Percentiles rank a stretch among this genome's conserved stretches.
Conservation (phyloP, 2,329 filamentous ascomycete genomes). For the Dactylellina leptospora region DNA sequence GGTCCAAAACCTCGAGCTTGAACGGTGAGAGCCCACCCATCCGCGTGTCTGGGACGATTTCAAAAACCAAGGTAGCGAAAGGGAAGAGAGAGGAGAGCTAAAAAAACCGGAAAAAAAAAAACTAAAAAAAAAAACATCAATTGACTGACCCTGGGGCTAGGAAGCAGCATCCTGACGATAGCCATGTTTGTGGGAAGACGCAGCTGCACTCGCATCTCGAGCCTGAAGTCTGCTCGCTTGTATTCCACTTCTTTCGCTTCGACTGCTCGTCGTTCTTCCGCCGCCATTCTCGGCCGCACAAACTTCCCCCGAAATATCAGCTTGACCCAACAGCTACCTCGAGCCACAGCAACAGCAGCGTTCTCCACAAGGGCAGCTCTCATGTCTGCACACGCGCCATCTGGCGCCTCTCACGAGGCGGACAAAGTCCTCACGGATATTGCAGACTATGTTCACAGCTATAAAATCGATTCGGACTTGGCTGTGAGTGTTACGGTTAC, state of each 20-base stretch:
- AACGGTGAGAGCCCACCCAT: constrained; percentile 2
- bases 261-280: constrained; percentile 29
- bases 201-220: constrained; percentile 42
- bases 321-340: constrained; percentile 13
- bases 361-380: constrained; percentile 40
- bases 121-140: no score
- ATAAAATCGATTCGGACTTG: constrained; percentile 87
- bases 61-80: neutral
- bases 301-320: constrained; percentile 18
- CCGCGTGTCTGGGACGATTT: neutral
- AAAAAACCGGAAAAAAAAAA: constrained; percentile 17
- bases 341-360: constrained; percentile 7
- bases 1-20: constrained; percentile 31
- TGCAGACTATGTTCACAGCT: constrained; percentile 92
- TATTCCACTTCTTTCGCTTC: constrained; percentile 45
- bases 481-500: constrained; percentile 72
- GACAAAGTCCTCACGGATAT: constrained; percentile 75
- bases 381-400: constrained; percentile 39
- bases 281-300: constrained; percentile 29
- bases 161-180: constrained; percentile 37
- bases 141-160: constrained; percentile 25
- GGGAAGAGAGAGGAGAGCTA: no score
- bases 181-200: constrained; percentile 52
- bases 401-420: constrained; percentile 54
- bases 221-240: constrained; percentile 43